Percentiles rank a stretch among this genome's conserved stretches.
phyloP scores from a whole-genome alignment of 371 early-diverging fungal genomes.

The Mortierella polycephala region DNA sequence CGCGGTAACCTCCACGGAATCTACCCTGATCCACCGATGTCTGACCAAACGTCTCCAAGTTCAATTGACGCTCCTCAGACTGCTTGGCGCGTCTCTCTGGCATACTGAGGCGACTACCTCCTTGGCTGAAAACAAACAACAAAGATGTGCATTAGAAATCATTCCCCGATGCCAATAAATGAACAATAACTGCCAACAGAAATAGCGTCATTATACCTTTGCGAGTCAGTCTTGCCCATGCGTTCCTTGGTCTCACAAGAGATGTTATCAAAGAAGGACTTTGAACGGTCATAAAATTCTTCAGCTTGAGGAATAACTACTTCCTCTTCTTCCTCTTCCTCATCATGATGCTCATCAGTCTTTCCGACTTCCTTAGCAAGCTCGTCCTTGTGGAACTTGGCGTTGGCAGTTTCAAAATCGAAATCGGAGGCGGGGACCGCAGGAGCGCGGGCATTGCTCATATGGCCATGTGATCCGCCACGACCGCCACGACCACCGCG shows the following conservation, averaged over 20 bases:
- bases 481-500: slow-evolving; percentile 61
- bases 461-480: slow-evolving; percentile 48
- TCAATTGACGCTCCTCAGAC: slow-evolving; percentile 89
- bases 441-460: slow-evolving; percentile 52
- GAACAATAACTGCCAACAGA: background rate
- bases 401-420: slow-evolving; percentile 94
- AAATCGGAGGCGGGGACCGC: slow-evolving; percentile 89
- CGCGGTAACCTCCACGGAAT: slow-evolving; percentile 70
- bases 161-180: background rate
- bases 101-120: slow-evolving; percentile 49
- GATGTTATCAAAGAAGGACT: slow-evolving; percentile 97
- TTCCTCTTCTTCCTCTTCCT: slow-evolving; percentile 61
- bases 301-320: slow-evolving; percentile 63
- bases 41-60: slow-evolving; percentile 97
- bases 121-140: slow-evolving; percentile 24
- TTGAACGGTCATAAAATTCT: slow-evolving; percentile 77
- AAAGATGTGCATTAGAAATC: slow-evolving; percentile 1
- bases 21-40: slow-evolving; percentile 74
- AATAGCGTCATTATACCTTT: slow-evolving; percentile 28
- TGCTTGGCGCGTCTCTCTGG: slow-evolving; percentile 80
- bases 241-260: slow-evolving; percentile 96
- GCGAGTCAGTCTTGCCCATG: slow-evolving; percentile 56
- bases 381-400: slow-evolving; percentile 91
- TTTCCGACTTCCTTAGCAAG: slow-evolving; percentile 71
- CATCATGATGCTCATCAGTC: slow-evolving; percentile 38